Conservation (phyloP, 2,329 filamentous ascomycete genomes). For the Colletotrichum tamarilloi region DNA sequence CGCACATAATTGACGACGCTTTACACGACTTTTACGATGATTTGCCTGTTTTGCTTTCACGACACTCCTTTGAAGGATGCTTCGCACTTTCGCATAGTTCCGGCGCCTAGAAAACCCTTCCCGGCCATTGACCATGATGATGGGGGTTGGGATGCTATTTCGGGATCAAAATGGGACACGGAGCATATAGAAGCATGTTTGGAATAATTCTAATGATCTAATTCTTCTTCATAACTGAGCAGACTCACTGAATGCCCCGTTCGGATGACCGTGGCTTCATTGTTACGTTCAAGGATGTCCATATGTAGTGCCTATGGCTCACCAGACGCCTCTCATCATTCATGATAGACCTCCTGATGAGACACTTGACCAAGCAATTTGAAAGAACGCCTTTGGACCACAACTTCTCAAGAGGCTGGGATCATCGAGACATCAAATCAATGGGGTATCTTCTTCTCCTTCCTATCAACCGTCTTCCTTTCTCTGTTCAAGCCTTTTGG, state of each 20-base stretch:
- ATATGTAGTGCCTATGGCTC: background rate
- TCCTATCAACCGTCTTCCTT: background rate
- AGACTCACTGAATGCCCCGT: background rate
- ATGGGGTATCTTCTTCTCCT: background rate
- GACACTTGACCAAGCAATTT: background rate
- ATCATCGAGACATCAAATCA: background rate
- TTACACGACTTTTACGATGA: background rate
- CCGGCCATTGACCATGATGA: background rate
- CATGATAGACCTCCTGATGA: background rate
- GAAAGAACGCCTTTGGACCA: background rate
- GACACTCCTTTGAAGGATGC: background rate
- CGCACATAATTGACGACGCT: background rate
- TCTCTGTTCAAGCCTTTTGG: background rate
- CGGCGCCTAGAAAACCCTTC: background rate
- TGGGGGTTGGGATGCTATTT: background rate
- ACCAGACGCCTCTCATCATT: background rate
- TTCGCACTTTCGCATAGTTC: background rate
- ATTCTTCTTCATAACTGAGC: background rate
- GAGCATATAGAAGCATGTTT: background rate
- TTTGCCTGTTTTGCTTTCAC: background rate
- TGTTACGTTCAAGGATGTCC: background rate
- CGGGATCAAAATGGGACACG: background rate
- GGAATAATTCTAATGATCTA: constrained; percentile 14
- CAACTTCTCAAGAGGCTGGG: background rate
- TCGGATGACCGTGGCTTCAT: background rate